Evolutionary conservation across 768 basidiomycete genomes (phyloP), one percentile per base, ranked within the genome.

Genomic region (Leccinum longicurvipes): DNA sequence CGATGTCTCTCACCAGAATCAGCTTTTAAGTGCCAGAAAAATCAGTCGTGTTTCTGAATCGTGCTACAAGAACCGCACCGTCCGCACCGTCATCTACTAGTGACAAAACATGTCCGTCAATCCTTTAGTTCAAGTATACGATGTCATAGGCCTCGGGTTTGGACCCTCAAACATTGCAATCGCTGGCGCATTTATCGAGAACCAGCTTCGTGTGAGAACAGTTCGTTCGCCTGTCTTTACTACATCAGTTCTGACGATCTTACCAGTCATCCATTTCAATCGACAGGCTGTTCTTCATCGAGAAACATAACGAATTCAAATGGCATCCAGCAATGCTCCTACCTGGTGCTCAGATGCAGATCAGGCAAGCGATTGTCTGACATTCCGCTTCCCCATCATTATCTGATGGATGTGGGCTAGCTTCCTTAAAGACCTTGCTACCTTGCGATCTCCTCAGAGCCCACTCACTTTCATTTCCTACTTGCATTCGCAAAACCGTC

Each of bases 321-420:
- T 82, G 82, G 82, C 82, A 83, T 62, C 80, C 80, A 23, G 80
- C 78, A 12, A 82, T 82, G 80, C 73, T 82, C 46, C 67, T 82
- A 7, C 78, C 79, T 34, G 79, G 76, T 25, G 74, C 76, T 27
- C 72, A 71, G 31, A 82, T 82, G 81, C 81, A 82, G 62, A 81
- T 82, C 42, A 80, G 77, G 79, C 74, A 54, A 31, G 60, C 56
- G 10, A 45, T 44, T 52, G 17, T 31, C 27, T 24, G 28, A 41
- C 46, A n/a, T 34, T 44, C 21, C 24, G 19, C 23, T 45, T 36
- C 23, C 25, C 19, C n/a, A 19, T 6, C 47, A 14, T 25, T 51
- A 42, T 47, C 60, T 57, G 47, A 67, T 29, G 39, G 10, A 29
- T 21, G 36, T 24, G 34, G 14, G 19, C 25, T 34, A 81, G 79